Percentiles rank a stretch among this genome's conserved stretches.
These are phyloP conservation scores for Plasmodium vivax DNA, from an alignment of 169 alveolate species.

Conservation along the genomic window DNA sequence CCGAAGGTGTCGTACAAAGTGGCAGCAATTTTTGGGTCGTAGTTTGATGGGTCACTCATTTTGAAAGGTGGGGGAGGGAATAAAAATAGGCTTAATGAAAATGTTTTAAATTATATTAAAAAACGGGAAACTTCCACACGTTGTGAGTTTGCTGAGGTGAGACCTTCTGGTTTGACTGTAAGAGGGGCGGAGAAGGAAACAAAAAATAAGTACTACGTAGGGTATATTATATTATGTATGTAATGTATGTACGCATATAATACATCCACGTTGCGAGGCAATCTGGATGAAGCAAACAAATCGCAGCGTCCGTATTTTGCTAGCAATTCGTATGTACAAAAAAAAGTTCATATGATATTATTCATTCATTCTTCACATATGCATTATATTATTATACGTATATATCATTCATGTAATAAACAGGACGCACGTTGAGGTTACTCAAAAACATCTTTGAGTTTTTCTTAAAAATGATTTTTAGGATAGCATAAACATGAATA, in stretches of 20 bases:
- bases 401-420: not conserved
- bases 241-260: not conserved
- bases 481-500: not conserved
- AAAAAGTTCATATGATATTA: not conserved
- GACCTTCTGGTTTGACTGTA: not conserved
- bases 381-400: not conserved
- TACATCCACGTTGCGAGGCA: not conserved
- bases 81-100: not conserved
- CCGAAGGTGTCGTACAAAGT: constrained; percentile 26
- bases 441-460: not conserved
- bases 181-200: not conserved
- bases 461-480: not conserved
- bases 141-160: not conserved
- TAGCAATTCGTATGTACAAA: not conserved
- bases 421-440: not conserved
- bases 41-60: constrained; percentile 32
- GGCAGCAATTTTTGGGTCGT: constrained; percentile 16
- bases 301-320: not conserved
- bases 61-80: not conserved
- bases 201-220: too few relatives aligned
- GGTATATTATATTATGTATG: not conserved
- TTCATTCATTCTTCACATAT: not conserved
- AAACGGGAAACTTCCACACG: not conserved
- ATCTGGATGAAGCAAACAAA: not conserved
- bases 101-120: not conserved